Evolutionary conservation across 192 early-diverging fungal species (phyloP).

Genomic region (Coemansia sp.): DNA sequence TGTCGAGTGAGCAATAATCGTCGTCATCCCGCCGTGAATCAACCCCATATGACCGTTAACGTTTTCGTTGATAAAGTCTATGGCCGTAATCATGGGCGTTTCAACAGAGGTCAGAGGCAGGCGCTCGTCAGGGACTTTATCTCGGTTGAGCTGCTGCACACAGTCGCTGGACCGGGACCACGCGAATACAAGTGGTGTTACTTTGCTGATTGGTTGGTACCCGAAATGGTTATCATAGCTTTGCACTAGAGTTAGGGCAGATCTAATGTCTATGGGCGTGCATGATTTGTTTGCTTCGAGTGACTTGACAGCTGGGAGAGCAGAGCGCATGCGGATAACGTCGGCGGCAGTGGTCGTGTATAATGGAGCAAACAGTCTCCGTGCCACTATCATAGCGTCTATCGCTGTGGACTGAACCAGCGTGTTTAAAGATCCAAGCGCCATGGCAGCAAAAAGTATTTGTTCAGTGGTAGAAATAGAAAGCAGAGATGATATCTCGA

Average conservation of each 20-base stretch:
- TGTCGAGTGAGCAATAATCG: constrained; percentile 35
- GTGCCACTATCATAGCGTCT: background rate
- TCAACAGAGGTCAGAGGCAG: constrained; percentile 10
- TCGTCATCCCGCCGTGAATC: constrained; percentile 51
- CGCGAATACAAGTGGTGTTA: constrained; percentile 29
- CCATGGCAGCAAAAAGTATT: background rate
- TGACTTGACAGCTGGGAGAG: constrained; percentile 28
- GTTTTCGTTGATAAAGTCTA: constrained; percentile 42
- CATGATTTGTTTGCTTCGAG: constrained; percentile 15
- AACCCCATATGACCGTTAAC: constrained; percentile 40
- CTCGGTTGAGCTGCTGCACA: constrained; percentile 16
- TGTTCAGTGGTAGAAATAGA: background rate
- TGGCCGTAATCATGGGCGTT: constrained; percentile 32
- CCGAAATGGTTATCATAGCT: constrained; percentile 36
- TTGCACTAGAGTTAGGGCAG: background rate
- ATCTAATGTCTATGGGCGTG: constrained; percentile 18
- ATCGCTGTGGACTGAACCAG: background rate
- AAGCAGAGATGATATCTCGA: background rate
- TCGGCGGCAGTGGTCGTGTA: constrained; percentile 8
- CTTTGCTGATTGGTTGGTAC: constrained; percentile 22
- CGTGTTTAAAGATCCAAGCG: background rate
- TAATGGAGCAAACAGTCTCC: background rate
- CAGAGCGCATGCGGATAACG: constrained; percentile 27
- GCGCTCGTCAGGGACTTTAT: constrained; percentile 14
- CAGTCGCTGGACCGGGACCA: constrained; percentile 16